A percentile compares a stretch with the other conserved stretches of the same genome.
Conservation (phyloP, 2,329 filamentous ascomycete species). For the Thelonectria discophora region DNA sequence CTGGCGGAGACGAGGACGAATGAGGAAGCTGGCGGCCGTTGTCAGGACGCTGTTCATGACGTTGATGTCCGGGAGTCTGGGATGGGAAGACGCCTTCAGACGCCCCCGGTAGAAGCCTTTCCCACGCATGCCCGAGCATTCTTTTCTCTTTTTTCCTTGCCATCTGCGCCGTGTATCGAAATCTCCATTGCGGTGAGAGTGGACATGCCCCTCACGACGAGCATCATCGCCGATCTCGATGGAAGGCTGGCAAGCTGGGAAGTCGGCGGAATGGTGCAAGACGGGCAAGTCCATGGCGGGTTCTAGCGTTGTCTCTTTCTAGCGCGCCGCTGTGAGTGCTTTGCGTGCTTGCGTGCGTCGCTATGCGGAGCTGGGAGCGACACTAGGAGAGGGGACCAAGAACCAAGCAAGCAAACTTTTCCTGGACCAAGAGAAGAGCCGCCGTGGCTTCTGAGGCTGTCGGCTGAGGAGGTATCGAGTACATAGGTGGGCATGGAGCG, state of each 20-base stretch:
- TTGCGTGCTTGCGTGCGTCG: neutral
- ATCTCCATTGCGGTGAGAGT: slow-evolving; percentile 23
- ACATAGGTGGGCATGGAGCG: slow-evolving; percentile 12
- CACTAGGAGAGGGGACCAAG: neutral
- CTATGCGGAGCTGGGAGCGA: slow-evolving; percentile 9
- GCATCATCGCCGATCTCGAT: slow-evolving; percentile 36
- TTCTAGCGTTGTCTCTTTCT: slow-evolving; percentile 12
- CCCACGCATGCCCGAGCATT: too few species aligned
- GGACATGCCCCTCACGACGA: slow-evolving; percentile 1
- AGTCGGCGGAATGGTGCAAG: slow-evolving; percentile 21
- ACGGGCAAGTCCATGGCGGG: slow-evolving; percentile 4
- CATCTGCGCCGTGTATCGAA: slow-evolving; percentile 25
- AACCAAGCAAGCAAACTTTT: slow-evolving; percentile 6
- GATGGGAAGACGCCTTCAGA: neutral
- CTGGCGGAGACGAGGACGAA: slow-evolving; percentile 33
- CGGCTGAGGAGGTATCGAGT: neutral
- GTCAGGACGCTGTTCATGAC: slow-evolving; percentile 25
- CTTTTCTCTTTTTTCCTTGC: neutral
- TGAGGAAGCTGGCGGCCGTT: slow-evolving; percentile 30
- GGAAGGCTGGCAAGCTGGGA: slow-evolving; percentile 27
- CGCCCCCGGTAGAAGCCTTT: neutral
- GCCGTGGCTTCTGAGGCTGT: neutral
- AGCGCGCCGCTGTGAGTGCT: neutral
- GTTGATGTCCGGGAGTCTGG: slow-evolving; percentile 3
- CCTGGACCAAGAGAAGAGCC: neutral